These are phyloP conservation scores for Komagataella kurtzmanii DNA, from an alignment of 805 yeast species.

Conservation along the genomic window DNA sequence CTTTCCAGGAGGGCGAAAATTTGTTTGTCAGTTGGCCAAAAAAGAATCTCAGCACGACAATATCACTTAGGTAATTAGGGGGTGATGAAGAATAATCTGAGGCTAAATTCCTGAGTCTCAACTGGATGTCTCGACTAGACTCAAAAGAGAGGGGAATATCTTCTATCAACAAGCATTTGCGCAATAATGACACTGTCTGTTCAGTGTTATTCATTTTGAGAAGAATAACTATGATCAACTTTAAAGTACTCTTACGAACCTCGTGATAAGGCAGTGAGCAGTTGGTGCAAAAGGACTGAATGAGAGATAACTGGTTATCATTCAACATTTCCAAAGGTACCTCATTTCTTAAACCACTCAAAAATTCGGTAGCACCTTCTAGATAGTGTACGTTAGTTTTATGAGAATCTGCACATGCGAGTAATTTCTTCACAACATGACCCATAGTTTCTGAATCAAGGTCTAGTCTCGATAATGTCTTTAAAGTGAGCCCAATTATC, in stretches of 20 bases:
- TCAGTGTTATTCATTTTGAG: neutral
- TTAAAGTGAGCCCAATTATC: neutral
- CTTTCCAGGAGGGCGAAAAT: slow-evolving; percentile 82
- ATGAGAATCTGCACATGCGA: neutral
- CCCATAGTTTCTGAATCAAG: neutral
- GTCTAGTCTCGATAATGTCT: neutral
- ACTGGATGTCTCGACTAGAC: slow-evolving; percentile 61
- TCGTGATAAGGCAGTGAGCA: neutral
- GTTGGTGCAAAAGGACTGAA: neutral
- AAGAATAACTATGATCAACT: neutral
- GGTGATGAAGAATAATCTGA: slow-evolving; percentile 19
- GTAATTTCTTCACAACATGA: neutral
- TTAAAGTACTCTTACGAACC: neutral
- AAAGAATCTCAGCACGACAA: slow-evolving; percentile 30
- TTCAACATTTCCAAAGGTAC: neutral
- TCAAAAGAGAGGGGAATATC: slow-evolving; percentile 56
- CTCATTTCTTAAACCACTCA: neutral
- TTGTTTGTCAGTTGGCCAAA: slow-evolving; percentile 63
- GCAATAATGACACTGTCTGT: neutral
- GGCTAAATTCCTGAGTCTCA: slow-evolving; percentile 52
- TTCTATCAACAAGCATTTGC: slow-evolving; percentile 47
- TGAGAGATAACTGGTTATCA: neutral
- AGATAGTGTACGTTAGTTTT: neutral
- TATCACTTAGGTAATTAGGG: slow-evolving; percentile 11
- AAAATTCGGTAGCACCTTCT: neutral